Conservation (phyloP, 31 red algal genomes). For the Endocladia muricata region DNA sequence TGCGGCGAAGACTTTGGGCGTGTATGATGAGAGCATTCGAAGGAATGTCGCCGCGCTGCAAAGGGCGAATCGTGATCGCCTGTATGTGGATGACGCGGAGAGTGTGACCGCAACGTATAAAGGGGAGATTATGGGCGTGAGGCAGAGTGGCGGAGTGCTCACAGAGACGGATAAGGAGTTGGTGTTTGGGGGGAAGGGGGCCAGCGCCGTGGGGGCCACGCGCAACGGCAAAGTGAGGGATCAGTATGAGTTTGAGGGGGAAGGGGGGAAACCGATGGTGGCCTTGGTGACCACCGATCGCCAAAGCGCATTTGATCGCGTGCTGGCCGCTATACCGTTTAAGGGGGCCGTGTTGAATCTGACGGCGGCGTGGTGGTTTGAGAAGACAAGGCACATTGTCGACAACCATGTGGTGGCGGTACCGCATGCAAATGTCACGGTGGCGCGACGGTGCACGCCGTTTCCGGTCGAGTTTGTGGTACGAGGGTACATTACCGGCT, state of each 20-base stretch:
- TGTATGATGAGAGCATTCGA: slow-evolving; percentile 57
- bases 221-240: slow-evolving; percentile 94
- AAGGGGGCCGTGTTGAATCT: slow-evolving; percentile 97
- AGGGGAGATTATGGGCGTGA: slow-evolving; percentile 31
- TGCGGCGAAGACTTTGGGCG: slow-evolving; percentile 90
- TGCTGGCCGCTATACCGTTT: slow-evolving; percentile 93
- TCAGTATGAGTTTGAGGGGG: slow-evolving; percentile 75
- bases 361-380: slow-evolving; percentile 94
- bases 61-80: slow-evolving; percentile 84
- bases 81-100: slow-evolving; percentile 91
- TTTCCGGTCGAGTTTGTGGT: slow-evolving; percentile 99
- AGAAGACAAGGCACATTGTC: slow-evolving; percentile 82
- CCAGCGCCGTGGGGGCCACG: slow-evolving; percentile 10
- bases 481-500: slow-evolving; percentile 97
- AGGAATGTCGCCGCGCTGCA: slow-evolving; percentile 69
- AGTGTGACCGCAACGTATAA: slow-evolving; percentile 59
- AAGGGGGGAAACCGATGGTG: slow-evolving; percentile 30
- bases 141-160: slow-evolving; percentile 11
- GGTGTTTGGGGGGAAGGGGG: slow-evolving; percentile 31
- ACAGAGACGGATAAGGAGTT: slow-evolving; percentile 10
- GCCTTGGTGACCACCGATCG: slow-evolving; percentile 95
- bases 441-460: slow-evolving; percentile 82
- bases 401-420: slow-evolving; percentile 90
- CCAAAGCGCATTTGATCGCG: slow-evolving; percentile 94
- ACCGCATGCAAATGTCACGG: slow-evolving; percentile 90